Evolutionary conservation across 441 rosid species (phyloP).

Genomic region (Erodium trifolium): DNA sequence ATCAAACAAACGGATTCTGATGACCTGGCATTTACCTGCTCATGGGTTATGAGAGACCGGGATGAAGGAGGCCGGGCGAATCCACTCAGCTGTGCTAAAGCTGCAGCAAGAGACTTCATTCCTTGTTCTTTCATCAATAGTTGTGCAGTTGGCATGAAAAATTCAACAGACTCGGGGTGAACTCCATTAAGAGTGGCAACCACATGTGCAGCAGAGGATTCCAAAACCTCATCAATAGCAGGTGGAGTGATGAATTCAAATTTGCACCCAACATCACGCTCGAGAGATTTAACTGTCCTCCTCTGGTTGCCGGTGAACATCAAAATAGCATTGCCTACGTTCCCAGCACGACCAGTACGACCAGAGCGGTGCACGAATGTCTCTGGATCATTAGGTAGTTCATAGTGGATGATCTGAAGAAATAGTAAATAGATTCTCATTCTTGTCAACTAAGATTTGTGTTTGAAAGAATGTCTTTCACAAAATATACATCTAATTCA

Average conservation of each 20-base stretch:
- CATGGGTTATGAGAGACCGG: constrained; percentile 85
- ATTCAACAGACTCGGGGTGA: constrained; percentile 70
- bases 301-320: constrained; percentile 77
- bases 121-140: constrained; percentile 69
- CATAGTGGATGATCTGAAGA: constrained; percentile 81
- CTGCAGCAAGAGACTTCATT: constrained; percentile 84
- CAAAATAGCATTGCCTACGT: constrained; percentile 82
- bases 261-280: constrained; percentile 94
- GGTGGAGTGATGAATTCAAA: constrained; percentile 90
- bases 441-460: too few relatives aligned
- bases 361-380: constrained; percentile 98
- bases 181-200: constrained; percentile 77
- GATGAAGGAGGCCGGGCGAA: constrained; percentile 85
- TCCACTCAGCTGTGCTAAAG: constrained; percentile 89
- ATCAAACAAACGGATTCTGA: too few relatives aligned
- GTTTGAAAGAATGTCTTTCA: too few relatives aligned
- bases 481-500: too few relatives aligned
- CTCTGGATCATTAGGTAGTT: constrained; percentile 96
- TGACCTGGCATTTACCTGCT: constrained; percentile 43
- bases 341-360: constrained; percentile 96
- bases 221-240: constrained; percentile 58
- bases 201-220: constrained; percentile 80
- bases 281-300: constrained; percentile 81
- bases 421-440: constrained; percentile 16
- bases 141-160: constrained; percentile 78